Evolutionary conservation across 2,329 filamentous ascomycete genomes (phyloP), one percentile per base, ranked within the genome.

Genomic region (Aureobasidium sp.): DNA sequence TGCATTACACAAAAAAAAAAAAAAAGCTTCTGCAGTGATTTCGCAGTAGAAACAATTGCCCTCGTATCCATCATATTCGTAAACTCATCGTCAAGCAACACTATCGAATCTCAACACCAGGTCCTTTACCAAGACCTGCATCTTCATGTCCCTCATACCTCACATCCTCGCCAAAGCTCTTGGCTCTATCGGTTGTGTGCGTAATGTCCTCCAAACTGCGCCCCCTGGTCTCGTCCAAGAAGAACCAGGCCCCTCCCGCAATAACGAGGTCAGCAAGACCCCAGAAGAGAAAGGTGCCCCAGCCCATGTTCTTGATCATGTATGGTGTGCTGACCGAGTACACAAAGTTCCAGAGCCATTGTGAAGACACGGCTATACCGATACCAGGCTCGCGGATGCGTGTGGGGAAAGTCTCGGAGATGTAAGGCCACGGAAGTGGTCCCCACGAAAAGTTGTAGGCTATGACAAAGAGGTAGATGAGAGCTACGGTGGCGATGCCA

Each of bases 391-490:
- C 79, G 13, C 80, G 75, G 49, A 82, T 77, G 6, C 79, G 71
- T 0, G 74, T 76, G 0, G 79, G 78, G 64, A 82, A 82, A 61
- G 82, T 80, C 73, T 79, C 75, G 0, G 73, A 74, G 59, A 76
- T 73, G 66, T 80, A 79, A 4, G 79, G 70, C 57, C 76, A 78
- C 79, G 33, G 75, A 72, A 3, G 78, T 71, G 1, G 76, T 1
- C 79, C 79, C 79, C 78, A 82, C 0, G 74, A 78, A 40, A 79
- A 76, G 35, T 79, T 78, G 65, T 80, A 83, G 3, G 74, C 75
- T 67, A 82, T 76, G 27, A 83, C 79, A 61, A 79, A 79, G 4
- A 83, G 70, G 65, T 83, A 83, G 57, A 83, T 82, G 13, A 84
- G 69, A 0, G 77, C 75, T 1, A 84, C 73, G 0, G 79, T 83